Conservation (phyloP, 805 yeast species). For the Candida coquimbonensis region DNA sequence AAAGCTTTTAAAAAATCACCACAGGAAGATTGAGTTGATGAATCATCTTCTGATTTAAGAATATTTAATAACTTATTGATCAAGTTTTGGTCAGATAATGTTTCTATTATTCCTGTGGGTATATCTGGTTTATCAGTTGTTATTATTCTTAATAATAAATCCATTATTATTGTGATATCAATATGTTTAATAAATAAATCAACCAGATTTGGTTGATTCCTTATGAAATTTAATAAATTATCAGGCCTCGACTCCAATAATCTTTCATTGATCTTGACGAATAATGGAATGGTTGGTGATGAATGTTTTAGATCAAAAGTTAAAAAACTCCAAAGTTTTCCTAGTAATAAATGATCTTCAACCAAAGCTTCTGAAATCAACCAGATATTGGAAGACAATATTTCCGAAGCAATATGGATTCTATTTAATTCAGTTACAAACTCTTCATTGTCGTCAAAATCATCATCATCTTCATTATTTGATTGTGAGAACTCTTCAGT, state of each 20-base stretch:
- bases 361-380: slow-evolving; percentile 82
- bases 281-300: slow-evolving; percentile 70
- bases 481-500: background rate
- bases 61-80: slow-evolving; percentile 64
- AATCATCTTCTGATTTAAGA: slow-evolving; percentile 49
- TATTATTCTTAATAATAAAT: slow-evolving; percentile 77
- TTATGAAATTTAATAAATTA: slow-evolving; percentile 47
- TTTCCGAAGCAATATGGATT: slow-evolving; percentile 71
- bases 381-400: slow-evolving; percentile 87
- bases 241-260: slow-evolving; percentile 71
- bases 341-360: slow-evolving; percentile 57
- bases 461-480: slow-evolving; percentile 2
- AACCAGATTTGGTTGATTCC: slow-evolving; percentile 51
- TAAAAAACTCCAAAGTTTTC: slow-evolving; percentile 72
- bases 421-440: slow-evolving; percentile 20
- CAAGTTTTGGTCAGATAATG: slow-evolving; percentile 64
- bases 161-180: slow-evolving; percentile 88
- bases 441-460: slow-evolving; percentile 14
- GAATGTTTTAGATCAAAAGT: slow-evolving; percentile 49
- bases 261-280: slow-evolving; percentile 84
- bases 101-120: slow-evolving; percentile 83
- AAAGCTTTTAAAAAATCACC: slow-evolving; percentile 92
- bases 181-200: slow-evolving; percentile 69
- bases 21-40: slow-evolving; percentile 80
- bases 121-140: slow-evolving; percentile 87